Conservation (phyloP, 805 yeast genomes). For the Komagataella ulmi region DNA sequence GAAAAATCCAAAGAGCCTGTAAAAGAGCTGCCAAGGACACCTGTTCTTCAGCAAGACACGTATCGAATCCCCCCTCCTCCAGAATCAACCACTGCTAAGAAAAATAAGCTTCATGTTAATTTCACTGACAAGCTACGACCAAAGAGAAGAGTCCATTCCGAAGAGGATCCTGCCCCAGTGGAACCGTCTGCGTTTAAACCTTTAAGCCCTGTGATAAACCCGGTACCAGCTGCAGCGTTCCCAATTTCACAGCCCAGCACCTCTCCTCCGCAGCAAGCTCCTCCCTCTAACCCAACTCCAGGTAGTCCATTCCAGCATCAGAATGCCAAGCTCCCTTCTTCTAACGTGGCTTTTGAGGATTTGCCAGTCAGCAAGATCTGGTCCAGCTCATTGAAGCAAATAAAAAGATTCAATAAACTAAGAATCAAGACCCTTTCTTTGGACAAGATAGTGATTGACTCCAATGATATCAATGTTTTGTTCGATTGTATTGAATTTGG, state of each 20-base stretch:
- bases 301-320: not conserved
- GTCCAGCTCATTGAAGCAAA: not conserved
- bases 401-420: not conserved
- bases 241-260: not conserved
- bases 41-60: not conserved
- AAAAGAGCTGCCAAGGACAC: not conserved
- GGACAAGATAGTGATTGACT: constrained; percentile 1
- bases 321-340: not conserved
- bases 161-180: not conserved
- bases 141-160: not conserved
- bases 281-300: not conserved
- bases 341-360: not conserved
- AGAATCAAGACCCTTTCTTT: constrained; percentile 1
- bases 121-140: not conserved
- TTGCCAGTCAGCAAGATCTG: not conserved
- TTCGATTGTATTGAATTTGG: not conserved
- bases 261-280: not conserved
- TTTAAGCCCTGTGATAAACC: not conserved
- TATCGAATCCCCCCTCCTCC: not conserved
- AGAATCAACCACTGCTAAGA: not conserved
- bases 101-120: not conserved
- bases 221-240: not conserved
- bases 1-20: not conserved
- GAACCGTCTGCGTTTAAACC: not conserved
- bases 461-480: constrained; percentile 1